Percentiles rank a stretch among this genome's conserved stretches.
Conservation (phyloP, 495 filamentous ascomycete genomes). For the Neurospora hispaniola region DNA sequence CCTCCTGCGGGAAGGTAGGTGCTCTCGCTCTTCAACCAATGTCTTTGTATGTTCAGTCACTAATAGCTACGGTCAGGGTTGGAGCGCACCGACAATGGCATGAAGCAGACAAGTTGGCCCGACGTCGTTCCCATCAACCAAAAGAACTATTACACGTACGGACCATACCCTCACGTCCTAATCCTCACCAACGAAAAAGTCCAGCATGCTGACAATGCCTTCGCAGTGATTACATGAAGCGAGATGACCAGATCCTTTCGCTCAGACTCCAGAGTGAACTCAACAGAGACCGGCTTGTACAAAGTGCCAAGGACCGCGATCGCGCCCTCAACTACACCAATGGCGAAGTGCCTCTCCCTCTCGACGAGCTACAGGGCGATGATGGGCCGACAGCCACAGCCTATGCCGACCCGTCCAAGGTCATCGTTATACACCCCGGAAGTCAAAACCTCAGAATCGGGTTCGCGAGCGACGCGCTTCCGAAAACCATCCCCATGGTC, state of each 20-base stretch:
- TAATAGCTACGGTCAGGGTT: slow-evolving; percentile 51
- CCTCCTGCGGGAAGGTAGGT: slow-evolving; percentile 39
- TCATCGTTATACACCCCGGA: slow-evolving; percentile 95
- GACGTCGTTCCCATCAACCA: slow-evolving; percentile 89
- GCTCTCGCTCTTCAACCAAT: background rate
- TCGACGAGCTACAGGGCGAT: slow-evolving; percentile 48
- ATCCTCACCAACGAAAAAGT: background rate
- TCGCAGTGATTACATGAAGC: slow-evolving; percentile 85
- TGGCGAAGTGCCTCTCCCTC: slow-evolving; percentile 44
- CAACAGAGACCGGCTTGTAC: slow-evolving; percentile 63
- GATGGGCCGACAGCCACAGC: slow-evolving; percentile 41
- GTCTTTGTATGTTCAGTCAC: background rate
- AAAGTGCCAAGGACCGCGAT: slow-evolving; percentile 76
- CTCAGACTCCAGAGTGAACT: slow-evolving; percentile 79
- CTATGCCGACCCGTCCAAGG: slow-evolving; percentile 64
- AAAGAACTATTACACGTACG: slow-evolving; percentile 99
- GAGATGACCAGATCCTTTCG: slow-evolving; percentile 90
- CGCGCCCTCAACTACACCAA: slow-evolving; percentile 68
- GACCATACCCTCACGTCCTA: slow-evolving; percentile 6
- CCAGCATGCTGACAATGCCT: slow-evolving; percentile 11
- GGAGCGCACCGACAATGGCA: slow-evolving; percentile 92
- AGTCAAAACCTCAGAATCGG: slow-evolving; percentile 93
- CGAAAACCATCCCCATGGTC: slow-evolving; percentile 87
- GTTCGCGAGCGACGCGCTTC: slow-evolving; percentile 84
- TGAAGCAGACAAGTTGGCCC: slow-evolving; percentile 91